Evolutionary conservation across 768 basidiomycete genomes (phyloP).

Genomic region (Hygrophorus russula): DNA sequence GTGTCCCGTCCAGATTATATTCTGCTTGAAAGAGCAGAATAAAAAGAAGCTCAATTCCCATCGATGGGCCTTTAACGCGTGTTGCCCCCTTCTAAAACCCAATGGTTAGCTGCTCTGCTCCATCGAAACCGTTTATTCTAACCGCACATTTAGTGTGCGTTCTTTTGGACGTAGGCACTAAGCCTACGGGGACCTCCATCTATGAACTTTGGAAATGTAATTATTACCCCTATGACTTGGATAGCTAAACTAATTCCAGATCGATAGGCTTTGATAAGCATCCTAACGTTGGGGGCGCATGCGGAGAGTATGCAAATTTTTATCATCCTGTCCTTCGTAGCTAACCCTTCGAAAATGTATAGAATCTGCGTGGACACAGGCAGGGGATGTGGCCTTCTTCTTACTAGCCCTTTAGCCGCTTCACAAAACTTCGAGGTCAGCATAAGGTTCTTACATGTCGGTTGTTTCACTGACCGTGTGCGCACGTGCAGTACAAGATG

Average conservation of each 20-base stretch:
- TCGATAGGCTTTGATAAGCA: conserved; percentile 62
- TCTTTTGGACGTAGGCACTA: conserved; percentile 91
- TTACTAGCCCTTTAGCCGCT: conserved; percentile 72
- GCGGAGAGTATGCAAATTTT: conserved; percentile 61
- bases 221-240: not conserved
- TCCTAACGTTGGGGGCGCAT: conserved; percentile 83
- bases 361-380: conserved; percentile 81
- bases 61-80: conserved; percentile 96
- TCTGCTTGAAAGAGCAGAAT: conserved; percentile 92
- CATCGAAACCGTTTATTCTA: not conserved
- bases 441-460: not conserved
- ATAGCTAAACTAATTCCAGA: conserved; percentile 15
- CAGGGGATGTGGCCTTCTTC: conserved; percentile 55
- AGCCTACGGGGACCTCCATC: conserved; percentile 88
- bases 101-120: conserved; percentile 39
- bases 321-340: not conserved
- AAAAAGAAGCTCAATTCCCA: conserved; percentile 96
- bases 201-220: conserved; percentile 94
- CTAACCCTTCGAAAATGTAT: not conserved
- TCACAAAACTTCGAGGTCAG: conserved; percentile 89
- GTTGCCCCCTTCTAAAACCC: conserved; percentile 77
- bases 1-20: conserved; percentile 79
- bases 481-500: conserved; percentile 67
- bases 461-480: not conserved
- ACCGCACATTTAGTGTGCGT: conserved; percentile 54